These are phyloP conservation scores for Cryphonectria radicalis DNA, from an alignment of 2,329 filamentous ascomycete species.

Conservation along the genomic window DNA sequence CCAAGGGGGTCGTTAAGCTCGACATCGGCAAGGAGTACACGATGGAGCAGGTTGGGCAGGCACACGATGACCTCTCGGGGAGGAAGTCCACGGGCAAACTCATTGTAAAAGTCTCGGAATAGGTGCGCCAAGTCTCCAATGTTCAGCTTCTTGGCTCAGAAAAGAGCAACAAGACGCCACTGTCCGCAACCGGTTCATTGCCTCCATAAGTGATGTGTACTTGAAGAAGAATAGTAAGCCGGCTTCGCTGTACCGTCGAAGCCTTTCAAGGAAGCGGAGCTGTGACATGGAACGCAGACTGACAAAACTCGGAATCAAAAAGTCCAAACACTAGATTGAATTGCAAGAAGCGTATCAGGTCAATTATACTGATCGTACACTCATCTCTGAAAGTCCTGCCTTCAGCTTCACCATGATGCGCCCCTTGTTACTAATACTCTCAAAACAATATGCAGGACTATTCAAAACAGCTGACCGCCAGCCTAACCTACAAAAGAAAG, in stretches of 20 bases:
- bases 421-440: background rate
- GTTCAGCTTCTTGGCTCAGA: background rate
- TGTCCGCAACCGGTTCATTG: background rate
- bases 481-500: background rate
- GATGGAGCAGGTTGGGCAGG: slow-evolving; percentile 28
- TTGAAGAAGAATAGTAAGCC: background rate
- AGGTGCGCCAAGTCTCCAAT: background rate
- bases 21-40: slow-evolving; percentile 30
- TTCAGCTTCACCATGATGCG: background rate
- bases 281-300: background rate
- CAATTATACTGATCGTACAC: slow-evolving; percentile 10
- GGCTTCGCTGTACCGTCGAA: background rate
- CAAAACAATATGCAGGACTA: background rate
- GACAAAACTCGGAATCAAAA: background rate
- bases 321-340: background rate
- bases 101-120: slow-evolving; percentile 29
- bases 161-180: background rate
- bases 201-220: background rate
- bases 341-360: slow-evolving; percentile 1
- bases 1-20: slow-evolving; percentile 29
- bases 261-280: background rate
- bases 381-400: slow-evolving; percentile 3
- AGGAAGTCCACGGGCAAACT: slow-evolving; percentile 30
- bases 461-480: background rate
- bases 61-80: slow-evolving; percentile 27